Conservation (phyloP, 2,329 filamentous ascomycete genomes). For the Exophiala bonariae region DNA sequence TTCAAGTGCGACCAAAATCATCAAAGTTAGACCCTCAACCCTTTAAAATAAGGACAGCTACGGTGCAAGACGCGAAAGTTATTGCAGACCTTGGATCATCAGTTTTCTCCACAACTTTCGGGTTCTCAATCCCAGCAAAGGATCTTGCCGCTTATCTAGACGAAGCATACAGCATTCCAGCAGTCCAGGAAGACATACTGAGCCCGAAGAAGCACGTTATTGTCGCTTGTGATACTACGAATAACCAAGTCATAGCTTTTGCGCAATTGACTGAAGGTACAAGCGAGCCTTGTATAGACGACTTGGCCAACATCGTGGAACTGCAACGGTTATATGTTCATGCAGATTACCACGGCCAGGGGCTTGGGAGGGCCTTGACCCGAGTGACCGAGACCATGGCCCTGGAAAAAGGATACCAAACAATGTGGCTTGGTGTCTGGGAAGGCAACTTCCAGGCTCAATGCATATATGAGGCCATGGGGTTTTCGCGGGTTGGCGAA, state of each 20-base stretch:
- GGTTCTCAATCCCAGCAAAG: slow-evolving; percentile 21
- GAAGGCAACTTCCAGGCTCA: slow-evolving; percentile 26
- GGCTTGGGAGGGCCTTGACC: slow-evolving; percentile 15
- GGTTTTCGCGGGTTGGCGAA: slow-evolving; percentile 19
- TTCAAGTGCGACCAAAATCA: neutral
- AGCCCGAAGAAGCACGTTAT: slow-evolving; percentile 16
- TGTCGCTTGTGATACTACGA: slow-evolving; percentile 11
- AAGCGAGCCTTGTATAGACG: slow-evolving; percentile 19
- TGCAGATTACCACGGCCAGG: slow-evolving; percentile 14
- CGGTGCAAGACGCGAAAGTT: slow-evolving; percentile 14
- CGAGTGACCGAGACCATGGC: slow-evolving; percentile 13
- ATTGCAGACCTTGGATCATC: slow-evolving; percentile 20
- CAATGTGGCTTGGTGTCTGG: slow-evolving; percentile 25
- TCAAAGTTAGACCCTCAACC: neutral
- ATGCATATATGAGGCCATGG: slow-evolving; percentile 20
- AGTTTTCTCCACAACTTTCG: slow-evolving; percentile 23
- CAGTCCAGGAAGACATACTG: slow-evolving; percentile 18
- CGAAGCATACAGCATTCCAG: slow-evolving; percentile 16
- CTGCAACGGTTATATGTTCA: slow-evolving; percentile 24
- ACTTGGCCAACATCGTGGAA: slow-evolving; percentile 15
- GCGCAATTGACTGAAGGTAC: slow-evolving; percentile 22
- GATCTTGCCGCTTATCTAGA: slow-evolving; percentile 21
- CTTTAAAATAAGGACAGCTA: slow-evolving; percentile 14
- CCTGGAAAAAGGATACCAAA: slow-evolving; percentile 10
- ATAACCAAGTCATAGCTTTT: slow-evolving; percentile 18